Evolutionary conservation across 345 rosid species (phyloP), one percentile per base, ranked within the genome.

Genomic region (Microthlaspi erraticum): DNA sequence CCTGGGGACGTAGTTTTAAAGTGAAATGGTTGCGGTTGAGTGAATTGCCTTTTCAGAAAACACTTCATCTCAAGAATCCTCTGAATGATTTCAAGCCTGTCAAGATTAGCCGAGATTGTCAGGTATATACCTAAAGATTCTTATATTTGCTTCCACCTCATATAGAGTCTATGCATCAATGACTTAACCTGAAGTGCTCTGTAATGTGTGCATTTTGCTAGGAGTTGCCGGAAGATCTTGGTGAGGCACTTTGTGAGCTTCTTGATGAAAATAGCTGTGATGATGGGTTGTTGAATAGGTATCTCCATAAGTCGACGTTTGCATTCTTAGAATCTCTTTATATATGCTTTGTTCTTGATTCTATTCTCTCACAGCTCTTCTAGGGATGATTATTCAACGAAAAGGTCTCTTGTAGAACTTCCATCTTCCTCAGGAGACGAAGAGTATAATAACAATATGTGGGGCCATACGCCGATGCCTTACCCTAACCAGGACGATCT

Each of bases 31-130:
- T 93, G 80, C 82, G 74, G 70, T 70, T 90, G 72, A 88, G 81
- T 77, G 90, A 88, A 64, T 67, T 93, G 81, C 97, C 98, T 72
- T 93, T 93, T 80, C 97, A 87, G 75, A 88, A 87, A 87, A 93
- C 97, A 57, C 88, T 88, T 67, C 96, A 93, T 81, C 97, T 93
- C 69, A 88, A 84, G 89, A 90, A 93, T 77, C 97, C 97, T 57
- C 70, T 93, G 79, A 93, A 90, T 81, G 96, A 88, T 77, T 83
- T 81, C 81, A 93, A 88, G 76, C 97, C 97, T 76, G 97, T 93
- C 77, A 90, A 93, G 85, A 93, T 90, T 77, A 93, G 98, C 85
- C 85, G 98, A 71, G 98, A 93, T 68, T 93, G 98, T 55, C 97
- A 90, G 98, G 98, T 93, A 57, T 66, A 75, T 56, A 75, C 59